Evolutionary conservation across 192 early-diverging fungal genomes (phyloP), one percentile per base, ranked within the genome.

Genomic region (Coemansia sp.): DNA sequence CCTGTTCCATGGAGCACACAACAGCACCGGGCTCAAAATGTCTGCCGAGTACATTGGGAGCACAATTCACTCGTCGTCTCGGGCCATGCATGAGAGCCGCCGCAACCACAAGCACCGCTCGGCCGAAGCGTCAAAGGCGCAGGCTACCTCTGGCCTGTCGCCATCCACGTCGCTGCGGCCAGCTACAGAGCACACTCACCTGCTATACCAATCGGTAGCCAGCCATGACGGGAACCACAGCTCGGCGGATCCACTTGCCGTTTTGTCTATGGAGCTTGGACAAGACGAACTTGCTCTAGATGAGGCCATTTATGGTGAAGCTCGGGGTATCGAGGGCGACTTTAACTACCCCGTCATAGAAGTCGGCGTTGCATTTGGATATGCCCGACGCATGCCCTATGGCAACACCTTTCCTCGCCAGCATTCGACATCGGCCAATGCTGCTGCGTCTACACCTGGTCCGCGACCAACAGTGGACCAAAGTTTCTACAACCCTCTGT

Each of bases 281-380:
- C 47, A 31, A 15, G 33, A 41, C 16, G 83, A 78, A 33, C 29
- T 52, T 13, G 66, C 66, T 12, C 43, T 38, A 13, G 83, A 85
- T 59, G 72, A 85, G 38, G 66, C 60, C 29, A 51, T 85, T 29
- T 85, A 75, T 49, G 72, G 67, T 13, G 83, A 85, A 34, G 78
- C 83, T 12, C 78, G 83, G 24, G 60, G 59, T 13, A 68, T 67
- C 13, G 83, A 85, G 40, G 79, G 83, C 36, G 83, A 85, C 59
- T 85, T 80, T 38, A 79, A 85, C 64, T 85, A 85, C 44, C 83
- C 83, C 0, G 83, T 85, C 46, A 72, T 85, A 57, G 83, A 85
- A 47, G 66, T 85, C 27, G 83, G 83, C 54, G 79, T 85, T 13
- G 78, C 75, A 11, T 70, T 80, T 63, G 83, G 83, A 27, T 85